Conservation (phyloP, 1,284 basidiomycete genomes). For the Heterobasidion irregulare region DNA sequence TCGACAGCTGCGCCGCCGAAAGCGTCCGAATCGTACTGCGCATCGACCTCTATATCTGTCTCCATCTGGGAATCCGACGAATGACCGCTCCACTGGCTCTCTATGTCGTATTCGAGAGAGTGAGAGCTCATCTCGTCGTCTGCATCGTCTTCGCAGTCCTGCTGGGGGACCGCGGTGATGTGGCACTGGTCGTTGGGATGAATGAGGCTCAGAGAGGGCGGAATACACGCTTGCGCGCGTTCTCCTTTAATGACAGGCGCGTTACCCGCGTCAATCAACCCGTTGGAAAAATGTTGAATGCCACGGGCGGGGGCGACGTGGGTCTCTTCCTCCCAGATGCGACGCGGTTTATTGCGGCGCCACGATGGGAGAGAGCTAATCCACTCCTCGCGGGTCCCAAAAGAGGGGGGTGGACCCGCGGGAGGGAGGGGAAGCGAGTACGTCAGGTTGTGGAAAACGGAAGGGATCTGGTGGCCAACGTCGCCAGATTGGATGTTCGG, state of each 20-base stretch:
- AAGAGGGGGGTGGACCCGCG: conserved; percentile 50
- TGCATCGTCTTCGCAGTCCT: conserved; percentile 22
- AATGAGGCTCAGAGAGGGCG: conserved; percentile 47
- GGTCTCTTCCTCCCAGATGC: conserved; percentile 52
- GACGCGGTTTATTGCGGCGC: conserved; percentile 56
- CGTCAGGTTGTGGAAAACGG: conserved; percentile 42
- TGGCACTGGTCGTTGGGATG: conserved; percentile 1
- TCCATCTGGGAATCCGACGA: conserved; percentile 20
- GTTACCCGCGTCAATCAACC: conserved; percentile 60
- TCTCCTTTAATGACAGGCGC: conserved; percentile 75
- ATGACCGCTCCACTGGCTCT: conserved; percentile 23
- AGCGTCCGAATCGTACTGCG: conserved; percentile 6
- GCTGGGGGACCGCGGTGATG: conserved; percentile 2
- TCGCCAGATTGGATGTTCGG: conserved; percentile 31
- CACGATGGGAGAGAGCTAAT: conserved; percentile 59
- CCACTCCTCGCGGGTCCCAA: conserved; percentile 64
- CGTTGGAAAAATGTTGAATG: conserved; percentile 52
- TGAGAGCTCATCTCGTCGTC: conserved; percentile 38
- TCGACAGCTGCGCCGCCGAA: not conserved
- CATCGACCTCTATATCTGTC: conserved; percentile 15
- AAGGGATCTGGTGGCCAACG: conserved; percentile 28
- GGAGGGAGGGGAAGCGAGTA: conserved; percentile 50
- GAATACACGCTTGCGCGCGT: conserved; percentile 73
- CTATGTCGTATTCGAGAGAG: conserved; percentile 26
- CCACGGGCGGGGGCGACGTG: conserved; percentile 11